These are phyloP conservation scores for Erodium texanum DNA, from an alignment of 441 rosid genomes.

Conservation along the genomic window DNA sequence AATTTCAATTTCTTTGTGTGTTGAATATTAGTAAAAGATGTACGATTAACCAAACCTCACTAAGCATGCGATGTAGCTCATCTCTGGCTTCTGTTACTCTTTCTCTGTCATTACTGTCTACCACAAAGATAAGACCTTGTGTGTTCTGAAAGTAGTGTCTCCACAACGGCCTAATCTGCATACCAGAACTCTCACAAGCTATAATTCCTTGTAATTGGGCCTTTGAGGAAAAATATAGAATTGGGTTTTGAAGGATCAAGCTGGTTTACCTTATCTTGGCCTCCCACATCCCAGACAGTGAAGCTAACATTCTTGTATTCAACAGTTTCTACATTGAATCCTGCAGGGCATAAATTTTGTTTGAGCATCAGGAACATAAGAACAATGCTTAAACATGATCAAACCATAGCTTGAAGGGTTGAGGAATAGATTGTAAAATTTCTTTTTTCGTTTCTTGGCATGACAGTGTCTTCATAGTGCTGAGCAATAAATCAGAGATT, in stretches of 20 bases:
- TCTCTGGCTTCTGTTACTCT: slow-evolving; percentile 59
- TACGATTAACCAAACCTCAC: slow-evolving; percentile 32
- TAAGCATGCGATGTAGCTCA: slow-evolving; percentile 61
- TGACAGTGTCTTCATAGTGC: background rate
- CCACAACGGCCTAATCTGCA: slow-evolving; percentile 62
- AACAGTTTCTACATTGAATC: slow-evolving; percentile 79
- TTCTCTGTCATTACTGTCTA: slow-evolving; percentile 58
- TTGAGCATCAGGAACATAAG: background rate
- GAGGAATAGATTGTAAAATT: background rate
- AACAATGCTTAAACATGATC: too few species aligned
- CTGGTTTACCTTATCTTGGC: slow-evolving; percentile 58
- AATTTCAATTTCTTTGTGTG: background rate
- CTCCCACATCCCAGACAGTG: slow-evolving; percentile 86
- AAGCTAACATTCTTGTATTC: slow-evolving; percentile 82
- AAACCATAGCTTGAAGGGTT: background rate
- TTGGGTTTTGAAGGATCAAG: too few species aligned
- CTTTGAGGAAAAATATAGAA: too few species aligned
- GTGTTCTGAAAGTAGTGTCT: slow-evolving; percentile 64
- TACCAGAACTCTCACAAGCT: background rate
- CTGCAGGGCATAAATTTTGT: too few species aligned
- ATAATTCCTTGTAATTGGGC: background rate
- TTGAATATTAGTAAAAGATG: background rate
- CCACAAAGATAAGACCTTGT: slow-evolving; percentile 58
- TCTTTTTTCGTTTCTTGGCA: background rate
- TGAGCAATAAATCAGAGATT: background rate